Percentiles rank a stretch among this genome's conserved stretches.
Conservation (phyloP, 2,329 filamentous ascomycete genomes). For the Colletotrichum coccodes region DNA sequence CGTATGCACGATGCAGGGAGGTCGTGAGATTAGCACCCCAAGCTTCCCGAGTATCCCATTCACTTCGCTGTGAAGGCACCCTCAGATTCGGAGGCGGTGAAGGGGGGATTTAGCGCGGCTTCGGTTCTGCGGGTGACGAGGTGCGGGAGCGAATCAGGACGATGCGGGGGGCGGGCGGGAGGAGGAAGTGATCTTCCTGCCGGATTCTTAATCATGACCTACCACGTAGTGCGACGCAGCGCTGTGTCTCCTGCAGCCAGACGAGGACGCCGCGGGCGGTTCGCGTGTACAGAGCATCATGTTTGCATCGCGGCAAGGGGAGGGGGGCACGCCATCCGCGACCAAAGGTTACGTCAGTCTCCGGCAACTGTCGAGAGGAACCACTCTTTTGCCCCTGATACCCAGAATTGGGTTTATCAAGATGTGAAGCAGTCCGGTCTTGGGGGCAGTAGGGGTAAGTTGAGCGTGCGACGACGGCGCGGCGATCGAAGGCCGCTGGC, state of each 20-base stretch:
- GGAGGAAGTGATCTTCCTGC: not conserved
- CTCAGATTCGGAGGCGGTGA: conserved; percentile 16
- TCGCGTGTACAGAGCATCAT: not conserved
- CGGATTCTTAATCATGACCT: not conserved
- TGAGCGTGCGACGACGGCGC: not conserved
- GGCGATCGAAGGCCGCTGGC: not conserved
- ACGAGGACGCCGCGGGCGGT: not conserved
- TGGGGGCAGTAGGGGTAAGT: not conserved
- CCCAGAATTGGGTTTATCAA: not conserved
- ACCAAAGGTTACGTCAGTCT: not conserved
- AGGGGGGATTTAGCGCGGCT: conserved; percentile 11
- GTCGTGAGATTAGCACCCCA: not conserved
- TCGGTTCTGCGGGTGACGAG: conserved; percentile 21
- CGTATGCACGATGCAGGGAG: conserved; percentile 30
- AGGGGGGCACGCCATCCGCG: conserved; percentile 7
- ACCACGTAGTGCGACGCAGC: not conserved
- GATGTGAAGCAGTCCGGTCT: not conserved
- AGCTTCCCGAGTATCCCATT: not conserved
- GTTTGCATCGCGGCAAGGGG: too few relatives aligned
- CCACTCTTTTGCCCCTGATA: not conserved
- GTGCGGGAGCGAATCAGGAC: conserved; percentile 21
- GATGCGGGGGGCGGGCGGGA: conserved; percentile 12
- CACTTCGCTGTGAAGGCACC: not conserved
- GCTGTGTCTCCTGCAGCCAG: not conserved
- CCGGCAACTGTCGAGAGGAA: not conserved